Base-by-base conservation (phyloP, 2,329 filamentous ascomycete genomes). In the Alternaria arborescens region DNA sequence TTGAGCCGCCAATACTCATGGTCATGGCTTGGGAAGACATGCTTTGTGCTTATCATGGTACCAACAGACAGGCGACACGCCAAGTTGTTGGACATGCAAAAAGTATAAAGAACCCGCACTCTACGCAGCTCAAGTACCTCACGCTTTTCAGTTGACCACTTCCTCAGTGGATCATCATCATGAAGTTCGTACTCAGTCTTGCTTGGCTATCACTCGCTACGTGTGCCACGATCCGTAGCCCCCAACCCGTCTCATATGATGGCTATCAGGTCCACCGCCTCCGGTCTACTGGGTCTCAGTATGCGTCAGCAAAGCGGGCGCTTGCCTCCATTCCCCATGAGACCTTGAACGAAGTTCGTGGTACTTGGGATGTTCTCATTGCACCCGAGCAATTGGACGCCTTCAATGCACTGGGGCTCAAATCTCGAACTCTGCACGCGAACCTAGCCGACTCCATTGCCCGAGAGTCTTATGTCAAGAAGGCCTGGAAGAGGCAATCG, bases 361-460 rank as follows among this genome's bases (percentile, higher is more conserved):
- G 68, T 20, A 71, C 79, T 61, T 77, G 81, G 44, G 82, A 83
- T 62, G 67, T 84, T 46, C 77, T 80, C n/a, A 73, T 84, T 52
- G 71, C 80, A 14, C 77, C 77, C 12, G 71, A 77, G 10, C 73
- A 81, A 36, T 56, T 82, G 20, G 65, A 69, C 1, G 73, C 72
- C 7, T 83, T 83, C 60, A 66, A 81, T 46, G 67, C 74, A n/a
- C 65, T 79, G 16, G 73, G 71, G 14, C 67, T 82, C 34, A 69
- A 74, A 26, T 69, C 65, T 4, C 71, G 77, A 44, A 64, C 78
- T 16, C 77, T 84, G 73, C 80, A 83, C 58, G 75, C 78, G 32
- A 74, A 84, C 66, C 73, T 84, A 6, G 82, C 81, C 16, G 44
- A 64, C n/a, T 78, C 80, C 2, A 84, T 84, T 58, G 71, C 71